A percentile compares a stretch with the other conserved stretches of the same genome.
These are phyloP conservation scores for Oryza rufipogon DNA, from an alignment of 176 grass and related monocot species.

Conservation along the genomic window DNA sequence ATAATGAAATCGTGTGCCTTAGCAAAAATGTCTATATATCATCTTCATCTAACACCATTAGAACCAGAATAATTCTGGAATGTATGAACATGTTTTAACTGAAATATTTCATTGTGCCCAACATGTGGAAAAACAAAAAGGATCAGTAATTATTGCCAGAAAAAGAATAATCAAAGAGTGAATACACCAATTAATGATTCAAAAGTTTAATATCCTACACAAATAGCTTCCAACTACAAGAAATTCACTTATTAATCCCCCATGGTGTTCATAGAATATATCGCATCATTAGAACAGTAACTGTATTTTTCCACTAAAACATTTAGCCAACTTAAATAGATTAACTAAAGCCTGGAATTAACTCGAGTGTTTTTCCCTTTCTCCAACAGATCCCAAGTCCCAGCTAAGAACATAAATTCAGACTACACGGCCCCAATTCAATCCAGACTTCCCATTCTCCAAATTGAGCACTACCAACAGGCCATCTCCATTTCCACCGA, in stretches of 20 bases:
- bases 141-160: background rate
- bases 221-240: conserved; percentile 9
- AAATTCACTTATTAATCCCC: background rate
- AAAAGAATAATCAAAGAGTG: background rate
- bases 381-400: background rate
- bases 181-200: background rate
- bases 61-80: background rate
- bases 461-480: background rate
- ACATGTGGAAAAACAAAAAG: background rate
- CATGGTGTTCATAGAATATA: background rate
- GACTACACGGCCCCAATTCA: background rate
- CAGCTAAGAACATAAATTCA: background rate
- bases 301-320: conserved; percentile 5
- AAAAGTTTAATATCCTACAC: conserved; percentile 23
- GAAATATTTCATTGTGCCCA: background rate
- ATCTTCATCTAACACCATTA: background rate
- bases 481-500: background rate
- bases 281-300: conserved; percentile 10
- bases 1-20: background rate
- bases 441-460: background rate
- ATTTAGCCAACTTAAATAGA: background rate
- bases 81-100: background rate
- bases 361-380: background rate
- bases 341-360: background rate
- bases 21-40: background rate